Evolutionary conservation across 192 early-diverging fungal genomes (phyloP), one percentile per base, ranked within the genome.

Genomic region (Gamsiella multidivaricata): DNA sequence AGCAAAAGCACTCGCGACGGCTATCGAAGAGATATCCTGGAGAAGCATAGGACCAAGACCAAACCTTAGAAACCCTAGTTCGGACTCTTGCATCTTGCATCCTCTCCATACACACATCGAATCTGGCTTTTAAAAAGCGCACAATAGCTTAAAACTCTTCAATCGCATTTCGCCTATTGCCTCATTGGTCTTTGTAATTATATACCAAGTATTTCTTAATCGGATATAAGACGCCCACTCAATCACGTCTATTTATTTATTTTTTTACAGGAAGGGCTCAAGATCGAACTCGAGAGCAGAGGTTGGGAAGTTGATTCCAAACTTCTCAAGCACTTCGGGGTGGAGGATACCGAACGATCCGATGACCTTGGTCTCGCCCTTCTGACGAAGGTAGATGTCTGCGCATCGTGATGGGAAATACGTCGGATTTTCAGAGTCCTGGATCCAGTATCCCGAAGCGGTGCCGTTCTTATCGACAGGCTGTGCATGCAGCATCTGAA

Each of bases 401-500:
- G 97, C 98, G 53, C 89, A 80, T 67, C 97, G 91, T 15, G 96
- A 96, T 14, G 92, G 91, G 86, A 99, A 95, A 82, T 91, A 99
- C 18, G 93, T 96, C 17, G 88, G 82, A 65, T 91, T 88, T 41
- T 86, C 80, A 39, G 90, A 88, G 54, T 93, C 91, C 70, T 89
- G 75, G 71, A 95, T 93, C 83, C 86, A 94, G 79, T 95, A 95
- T 36, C 93, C 94, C 41, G 79, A 58, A 37, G 83, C 79, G 11
- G 79, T 81, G 46, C 87, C 87, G 32, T 68, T 61, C 63, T 73
- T 75, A 17, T 66, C 39, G 9, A 91, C 88, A 42, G 82, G 79
- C 23, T 81, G 70, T 12, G 88, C 79, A 61, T 84, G 74, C 36
- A 99, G 85, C 84, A 97, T 91, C 58, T 81, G 72, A 91, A 99